These are phyloP conservation scores for Crassisporium funariophilum DNA, from an alignment of 768 basidiomycete species.

Conservation along the genomic window DNA sequence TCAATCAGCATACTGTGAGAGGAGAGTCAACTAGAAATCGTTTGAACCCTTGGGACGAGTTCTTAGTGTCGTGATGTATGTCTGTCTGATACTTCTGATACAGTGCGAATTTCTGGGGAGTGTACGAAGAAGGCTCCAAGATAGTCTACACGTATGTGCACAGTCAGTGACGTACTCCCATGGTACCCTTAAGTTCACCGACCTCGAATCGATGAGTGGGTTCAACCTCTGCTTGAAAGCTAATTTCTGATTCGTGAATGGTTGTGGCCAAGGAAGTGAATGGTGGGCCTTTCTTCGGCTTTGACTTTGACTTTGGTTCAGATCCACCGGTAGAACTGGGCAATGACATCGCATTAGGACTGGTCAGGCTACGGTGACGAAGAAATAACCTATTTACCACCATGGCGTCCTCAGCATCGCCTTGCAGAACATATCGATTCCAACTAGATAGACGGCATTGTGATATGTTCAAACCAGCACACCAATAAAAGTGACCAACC, in stretches of 20 bases:
- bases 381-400: conserved; percentile 20
- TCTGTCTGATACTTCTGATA: conserved; percentile 76
- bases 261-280: conserved; percentile 46
- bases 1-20: conserved; percentile 52
- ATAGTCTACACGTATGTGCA: conserved; percentile 57
- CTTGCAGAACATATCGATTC: conserved; percentile 66
- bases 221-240: conserved; percentile 29
- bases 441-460: conserved; percentile 62
- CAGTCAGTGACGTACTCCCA: too few species aligned
- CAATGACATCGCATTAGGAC: not conserved
- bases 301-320: conserved; percentile 3
- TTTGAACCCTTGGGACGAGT: conserved; percentile 54
- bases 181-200: too few species aligned
- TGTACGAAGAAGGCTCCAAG: conserved; percentile 76
- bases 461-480: too few species aligned
- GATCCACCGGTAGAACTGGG: not conserved
- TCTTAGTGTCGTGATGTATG: conserved; percentile 72
- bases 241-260: conserved; percentile 59
- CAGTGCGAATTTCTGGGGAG: conserved; percentile 78
- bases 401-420: conserved; percentile 36
- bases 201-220: conserved; percentile 65
- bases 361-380: not conserved
- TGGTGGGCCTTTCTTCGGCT: conserved; percentile 15
- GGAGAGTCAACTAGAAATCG: conserved; percentile 83
- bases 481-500: too few species aligned